Evolutionary conservation across 2,329 filamentous ascomycete genomes (phyloP).

Genomic region (Fusarium foetens): DNA sequence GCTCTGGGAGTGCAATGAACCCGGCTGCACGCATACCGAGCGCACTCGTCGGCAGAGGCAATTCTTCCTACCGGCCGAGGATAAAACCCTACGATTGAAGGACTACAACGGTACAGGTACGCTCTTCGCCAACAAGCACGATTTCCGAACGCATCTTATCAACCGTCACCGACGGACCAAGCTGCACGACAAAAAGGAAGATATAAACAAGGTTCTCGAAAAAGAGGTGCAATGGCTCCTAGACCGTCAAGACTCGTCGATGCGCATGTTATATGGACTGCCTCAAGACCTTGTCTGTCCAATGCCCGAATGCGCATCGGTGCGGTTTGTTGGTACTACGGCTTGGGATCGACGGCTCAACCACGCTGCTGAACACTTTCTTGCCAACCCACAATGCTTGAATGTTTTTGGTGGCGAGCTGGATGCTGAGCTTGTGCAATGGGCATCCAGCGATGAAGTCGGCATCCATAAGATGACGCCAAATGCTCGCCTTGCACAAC

Average conservation of each 20-base stretch:
- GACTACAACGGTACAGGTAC: too few species aligned
- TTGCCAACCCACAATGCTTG: rapidly evolving
- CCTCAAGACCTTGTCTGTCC: rapidly evolving
- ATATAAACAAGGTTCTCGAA: not conserved
- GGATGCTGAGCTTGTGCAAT: rapidly evolving
- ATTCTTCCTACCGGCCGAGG: too few species aligned
- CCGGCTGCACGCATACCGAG: too few species aligned
- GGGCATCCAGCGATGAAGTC: rapidly evolving
- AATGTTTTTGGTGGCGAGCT: rapidly evolving
- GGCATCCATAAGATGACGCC: rapidly evolving
- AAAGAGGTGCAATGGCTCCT: rapidly evolving
- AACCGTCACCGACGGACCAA: rapidly evolving
- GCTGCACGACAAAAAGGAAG: rapidly evolving
- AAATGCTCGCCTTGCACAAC: rapidly evolving
- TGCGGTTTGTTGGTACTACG: rapidly evolving
- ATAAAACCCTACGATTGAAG: too few species aligned
- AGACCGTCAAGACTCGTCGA: rapidly evolving
- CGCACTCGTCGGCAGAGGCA: too few species aligned
- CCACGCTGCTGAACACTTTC: rapidly evolving
- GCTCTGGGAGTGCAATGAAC: not conserved
- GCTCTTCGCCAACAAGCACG: not conserved
- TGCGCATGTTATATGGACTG: rapidly evolving
- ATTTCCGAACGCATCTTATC: not conserved
- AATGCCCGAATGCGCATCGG: not conserved
- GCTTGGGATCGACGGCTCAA: rapidly evolving